A percentile compares a stretch with the other conserved stretches of the same genome.
These are phyloP conservation scores for Skeletonema menzelii DNA, from an alignment of 108 stramenopile species.

Conservation along the genomic window DNA sequence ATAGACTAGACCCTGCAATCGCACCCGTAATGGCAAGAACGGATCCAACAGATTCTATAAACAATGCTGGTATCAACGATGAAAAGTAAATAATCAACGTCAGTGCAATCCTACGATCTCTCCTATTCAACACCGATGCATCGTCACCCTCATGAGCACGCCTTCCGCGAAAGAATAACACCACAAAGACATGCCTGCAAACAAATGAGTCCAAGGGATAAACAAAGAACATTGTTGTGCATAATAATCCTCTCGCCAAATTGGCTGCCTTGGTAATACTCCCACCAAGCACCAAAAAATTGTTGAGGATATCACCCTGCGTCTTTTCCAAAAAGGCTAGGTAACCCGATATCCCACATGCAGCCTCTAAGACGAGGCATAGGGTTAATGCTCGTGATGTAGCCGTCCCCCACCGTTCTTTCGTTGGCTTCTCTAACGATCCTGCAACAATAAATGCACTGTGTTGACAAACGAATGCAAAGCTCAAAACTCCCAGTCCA, in stretches of 20 bases:
- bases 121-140: slow-evolving; percentile 65
- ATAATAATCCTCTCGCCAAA: slow-evolving; percentile 41
- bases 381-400: slow-evolving; percentile 34
- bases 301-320: slow-evolving; percentile 71
- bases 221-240: slow-evolving; percentile 52
- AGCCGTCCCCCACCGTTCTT: slow-evolving; percentile 38
- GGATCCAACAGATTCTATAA: slow-evolving; percentile 53
- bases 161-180: slow-evolving; percentile 48
- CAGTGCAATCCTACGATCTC: slow-evolving; percentile 68
- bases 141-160: slow-evolving; percentile 67
- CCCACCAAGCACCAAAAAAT: slow-evolving; percentile 51
- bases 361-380: slow-evolving; percentile 35
- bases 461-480: slow-evolving; percentile 54
- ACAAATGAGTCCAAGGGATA: slow-evolving; percentile 59
- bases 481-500: slow-evolving; percentile 43
- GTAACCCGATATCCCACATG: slow-evolving; percentile 35
- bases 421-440: slow-evolving; percentile 39
- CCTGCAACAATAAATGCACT: slow-evolving; percentile 48
- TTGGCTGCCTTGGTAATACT: slow-evolving; percentile 39
- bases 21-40: slow-evolving; percentile 71
- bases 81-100: slow-evolving; percentile 68
- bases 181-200: slow-evolving; percentile 46
- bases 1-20: slow-evolving; percentile 66
- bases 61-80: slow-evolving; percentile 69
- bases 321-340: slow-evolving; percentile 45